Evolutionary conservation across 2,329 filamentous ascomycete genomes (phyloP), one percentile per base, ranked within the genome.

Genomic region (Xylaria arbuscula): DNA sequence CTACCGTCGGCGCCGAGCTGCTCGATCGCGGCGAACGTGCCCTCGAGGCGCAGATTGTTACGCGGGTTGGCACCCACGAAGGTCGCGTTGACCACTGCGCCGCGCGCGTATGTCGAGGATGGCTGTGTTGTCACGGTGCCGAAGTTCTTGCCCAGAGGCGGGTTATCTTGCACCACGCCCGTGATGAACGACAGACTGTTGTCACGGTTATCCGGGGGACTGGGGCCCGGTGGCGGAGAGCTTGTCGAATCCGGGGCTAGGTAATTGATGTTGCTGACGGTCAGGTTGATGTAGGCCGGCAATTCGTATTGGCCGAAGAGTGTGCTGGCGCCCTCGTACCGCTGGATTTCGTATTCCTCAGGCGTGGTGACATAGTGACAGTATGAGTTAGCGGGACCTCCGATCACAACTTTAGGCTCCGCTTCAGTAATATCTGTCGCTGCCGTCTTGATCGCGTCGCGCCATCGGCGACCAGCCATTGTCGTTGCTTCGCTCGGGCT

Each of bases 241-340:
- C 79, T 77, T 59, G 83, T 80, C 70, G 81, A 79, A 54, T 83
- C 82, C 63, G 83, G 82, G 11, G 84, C 83, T 3, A 97, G 87
- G 77, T 90, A 91, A 17, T 85, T 86, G 3, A 96, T 87, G 78
- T 91, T 89, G 42, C 84, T 85, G n/a, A 94, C 83, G 0, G 93
- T 94, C 51, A 95, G 84, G 79, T 97, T 94, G 81, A 98, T 92
- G 82, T 96, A 96, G 0, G 94, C 95, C 42, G 92, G 88, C 11
- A 98, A 86, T 0, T 93, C 93, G 79, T 94, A 89, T 1, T 87
- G 92, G 0, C 95, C 95, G 78, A 92, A 96, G 1, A 98, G 88
- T 0, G 95, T 98, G 7, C 92, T 95, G 0, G 93, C 95, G n/a
- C 94, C 95, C 81, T 98, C 95, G 80, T 98, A 98, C 10, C 95